Base-by-base conservation (phyloP, 2,329 filamentous ascomycete genomes). In the Cladosporium sphaerospermum region DNA sequence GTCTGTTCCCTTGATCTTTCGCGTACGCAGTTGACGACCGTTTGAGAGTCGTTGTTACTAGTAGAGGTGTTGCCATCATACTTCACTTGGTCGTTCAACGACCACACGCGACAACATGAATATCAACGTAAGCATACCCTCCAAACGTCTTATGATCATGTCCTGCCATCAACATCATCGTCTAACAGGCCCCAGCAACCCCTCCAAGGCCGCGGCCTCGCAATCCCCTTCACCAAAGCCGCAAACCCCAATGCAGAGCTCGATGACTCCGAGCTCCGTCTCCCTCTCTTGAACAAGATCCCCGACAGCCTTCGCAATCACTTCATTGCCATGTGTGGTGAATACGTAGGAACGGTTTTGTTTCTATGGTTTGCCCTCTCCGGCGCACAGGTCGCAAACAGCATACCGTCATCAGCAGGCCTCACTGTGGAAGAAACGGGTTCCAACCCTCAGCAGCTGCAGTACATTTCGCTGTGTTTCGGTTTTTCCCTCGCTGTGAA, bases 321-420 rank as follows among this genome's bases (percentile, higher is more conserved):
- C 48, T 61, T 66, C 55, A 58, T 67, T 10, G 65, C 66, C 23
- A 59, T 64, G 52, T 54, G 54, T 37, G 69, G 69, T 51, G 72
- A 75, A 50, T 74, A 70, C 44, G 70, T 73, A 7, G 73, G 72
- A 23, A 75, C 73, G 1, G 69, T 71, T 7, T 67, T 75, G 54
- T 75, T 75, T 51, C 65, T 75, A 32, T 75, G 69, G 64, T 73
- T 75, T 49, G 73, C 73, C 13, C 69, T 75, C 39, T 64, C 66
- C 1, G 73, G 71, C 5, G 71, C 72, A 1, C 72, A 75, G 52
- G 71, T 74, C n/a, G 72, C 73, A 18, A 75, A 75, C 58, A 70
- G 62, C 58, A 59, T 67, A 47, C 54, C 64, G 43, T 59, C 58
- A 7, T 62, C 61, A 3, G 55, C 58, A 10, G 61, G 62, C 36